Evolutionary conservation across 1,139 yeast genomes (phyloP).

Genomic region (Zygoascus meyerae): DNA sequence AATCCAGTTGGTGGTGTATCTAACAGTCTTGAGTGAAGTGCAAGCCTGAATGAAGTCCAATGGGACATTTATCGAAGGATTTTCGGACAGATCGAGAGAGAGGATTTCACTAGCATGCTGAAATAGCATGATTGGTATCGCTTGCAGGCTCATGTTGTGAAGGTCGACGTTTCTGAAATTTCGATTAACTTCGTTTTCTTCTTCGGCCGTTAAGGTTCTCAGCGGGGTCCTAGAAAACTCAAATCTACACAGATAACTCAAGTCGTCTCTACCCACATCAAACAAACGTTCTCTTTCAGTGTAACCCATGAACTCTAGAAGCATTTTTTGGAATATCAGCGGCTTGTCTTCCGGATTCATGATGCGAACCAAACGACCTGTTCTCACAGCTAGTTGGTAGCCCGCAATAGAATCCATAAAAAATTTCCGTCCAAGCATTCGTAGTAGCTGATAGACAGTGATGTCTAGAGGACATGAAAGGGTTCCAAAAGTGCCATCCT

Average conservation of each 20-base stretch:
- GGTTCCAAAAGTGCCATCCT: constrained; percentile 79
- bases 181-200: constrained; percentile 53
- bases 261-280: constrained; percentile 80
- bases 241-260: constrained; percentile 80
- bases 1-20: constrained; percentile 69
- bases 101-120: constrained; percentile 79
- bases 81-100: constrained; percentile 75
- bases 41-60: constrained; percentile 82
- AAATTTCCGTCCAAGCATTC: constrained; percentile 66
- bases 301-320: constrained; percentile 75
- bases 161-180: constrained; percentile 74
- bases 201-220: constrained; percentile 60
- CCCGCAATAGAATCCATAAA: constrained; percentile 65
- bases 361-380: constrained; percentile 74
- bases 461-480: constrained; percentile 69
- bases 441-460: constrained; percentile 68
- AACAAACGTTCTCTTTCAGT: constrained; percentile 66
- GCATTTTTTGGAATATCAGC: constrained; percentile 65
- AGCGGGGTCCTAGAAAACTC: constrained; percentile 65
- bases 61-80: constrained; percentile 81
- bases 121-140: constrained; percentile 78
- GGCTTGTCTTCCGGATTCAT: constrained; percentile 73
- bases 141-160: constrained; percentile 68
- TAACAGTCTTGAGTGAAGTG: constrained; percentile 58
- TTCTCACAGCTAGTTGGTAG: constrained; percentile 70